Percentiles rank a stretch among this genome's conserved stretches.
Conservation (phyloP, 345 rosid genomes). For the Citrus trifoliata region DNA sequence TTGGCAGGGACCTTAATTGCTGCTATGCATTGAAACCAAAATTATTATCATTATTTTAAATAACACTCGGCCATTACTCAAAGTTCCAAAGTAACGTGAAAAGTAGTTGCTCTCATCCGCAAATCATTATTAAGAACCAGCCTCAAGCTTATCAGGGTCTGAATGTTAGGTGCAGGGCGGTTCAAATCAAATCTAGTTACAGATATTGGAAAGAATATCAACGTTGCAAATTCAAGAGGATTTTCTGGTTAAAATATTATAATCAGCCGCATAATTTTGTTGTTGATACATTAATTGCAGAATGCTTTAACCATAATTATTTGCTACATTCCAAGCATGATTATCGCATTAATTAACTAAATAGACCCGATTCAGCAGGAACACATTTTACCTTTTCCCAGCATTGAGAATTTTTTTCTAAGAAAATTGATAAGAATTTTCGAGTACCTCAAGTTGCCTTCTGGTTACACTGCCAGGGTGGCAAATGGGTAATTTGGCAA, state of each 20-base stretch:
- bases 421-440: neutral
- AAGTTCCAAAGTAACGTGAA: neutral
- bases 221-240: too few relatives aligned
- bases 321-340: constrained; percentile 14
- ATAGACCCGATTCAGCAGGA: neutral
- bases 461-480: neutral
- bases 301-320: constrained; percentile 15
- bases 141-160: too few relatives aligned
- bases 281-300: neutral
- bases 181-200: too few relatives aligned
- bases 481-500: neutral
- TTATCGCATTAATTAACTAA: neutral
- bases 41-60: neutral
- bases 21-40: neutral
- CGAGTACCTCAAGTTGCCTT: too few relatives aligned
- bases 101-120: neutral
- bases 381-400: neutral
- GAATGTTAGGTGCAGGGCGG: too few relatives aligned
- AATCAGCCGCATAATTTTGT: neutral
- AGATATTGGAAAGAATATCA: too few relatives aligned
- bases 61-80: neutral
- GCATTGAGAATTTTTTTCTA: too few relatives aligned
- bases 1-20: neutral
- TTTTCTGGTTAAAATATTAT: neutral
- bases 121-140: neutral